Evolutionary conservation across 2,329 filamentous ascomycete genomes (phyloP).

Genomic region (Didymella pinodella): DNA sequence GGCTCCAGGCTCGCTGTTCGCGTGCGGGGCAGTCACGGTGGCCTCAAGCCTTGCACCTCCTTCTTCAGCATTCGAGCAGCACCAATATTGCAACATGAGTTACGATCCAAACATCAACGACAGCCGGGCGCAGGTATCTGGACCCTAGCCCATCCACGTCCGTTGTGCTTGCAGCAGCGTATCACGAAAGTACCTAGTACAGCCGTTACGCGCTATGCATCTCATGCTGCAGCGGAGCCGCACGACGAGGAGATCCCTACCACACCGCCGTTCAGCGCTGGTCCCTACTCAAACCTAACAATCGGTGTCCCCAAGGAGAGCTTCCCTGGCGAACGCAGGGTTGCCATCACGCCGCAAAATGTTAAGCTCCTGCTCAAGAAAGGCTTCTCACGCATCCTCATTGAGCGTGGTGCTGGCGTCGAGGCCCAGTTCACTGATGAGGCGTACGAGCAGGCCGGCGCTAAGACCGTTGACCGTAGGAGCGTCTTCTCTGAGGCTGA

Average conservation of each 20-base stretch:
- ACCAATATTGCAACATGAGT: slow-evolving; percentile 32
- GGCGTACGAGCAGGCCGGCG: slow-evolving; percentile 79
- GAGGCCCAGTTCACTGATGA: slow-evolving; percentile 79
- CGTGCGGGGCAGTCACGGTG: slow-evolving; percentile 29
- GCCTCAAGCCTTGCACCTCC: slow-evolving; percentile 17
- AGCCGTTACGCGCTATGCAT: slow-evolving; percentile 43
- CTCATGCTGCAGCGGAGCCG: slow-evolving; percentile 43
- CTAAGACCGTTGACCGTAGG: slow-evolving; percentile 73
- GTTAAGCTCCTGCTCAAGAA: slow-evolving; percentile 84
- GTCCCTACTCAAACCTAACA: slow-evolving; percentile 74
- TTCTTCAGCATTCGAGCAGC: slow-evolving; percentile 26
- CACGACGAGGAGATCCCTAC: slow-evolving; percentile 48
- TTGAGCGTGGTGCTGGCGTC: slow-evolving; percentile 81
- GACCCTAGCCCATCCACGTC: slow-evolving; percentile 38
- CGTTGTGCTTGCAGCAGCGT: slow-evolving; percentile 44
- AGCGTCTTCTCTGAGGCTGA: slow-evolving; percentile 78
- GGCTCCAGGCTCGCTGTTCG: slow-evolving; percentile 41
- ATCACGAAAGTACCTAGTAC: slow-evolving; percentile 32
- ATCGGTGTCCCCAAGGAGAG: slow-evolving; percentile 83
- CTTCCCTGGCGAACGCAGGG: slow-evolving; percentile 80
- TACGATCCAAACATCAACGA: slow-evolving; percentile 24
- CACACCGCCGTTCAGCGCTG: slow-evolving; percentile 47
- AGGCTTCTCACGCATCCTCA: slow-evolving; percentile 77
- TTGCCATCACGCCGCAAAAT: slow-evolving; percentile 85
- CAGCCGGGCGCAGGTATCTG: slow-evolving; percentile 30